These are phyloP conservation scores for Cordyceps javanica DNA, from an alignment of 2,329 filamentous ascomycete species.

Conservation along the genomic window DNA sequence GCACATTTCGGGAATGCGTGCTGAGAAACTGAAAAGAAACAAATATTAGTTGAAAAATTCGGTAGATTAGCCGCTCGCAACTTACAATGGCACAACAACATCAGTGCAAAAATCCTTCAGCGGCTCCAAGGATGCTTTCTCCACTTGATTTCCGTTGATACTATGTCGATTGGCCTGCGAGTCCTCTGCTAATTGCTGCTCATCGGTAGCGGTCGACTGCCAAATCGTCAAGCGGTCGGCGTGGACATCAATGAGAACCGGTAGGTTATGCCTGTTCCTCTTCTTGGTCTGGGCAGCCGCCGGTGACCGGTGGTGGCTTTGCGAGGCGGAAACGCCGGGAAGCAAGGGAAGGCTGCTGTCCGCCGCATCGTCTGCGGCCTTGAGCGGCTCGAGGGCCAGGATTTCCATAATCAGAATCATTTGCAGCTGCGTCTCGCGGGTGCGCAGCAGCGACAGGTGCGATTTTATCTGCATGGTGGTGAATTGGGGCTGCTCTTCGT, in stretches of 20 bases:
- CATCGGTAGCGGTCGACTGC: constrained; percentile 67
- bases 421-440: constrained; percentile 73
- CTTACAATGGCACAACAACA: constrained; percentile 73
- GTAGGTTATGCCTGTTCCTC: constrained; percentile 56
- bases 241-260: constrained; percentile 62
- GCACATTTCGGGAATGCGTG: constrained; percentile 67
- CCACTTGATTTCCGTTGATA: constrained; percentile 30
- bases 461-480: constrained; percentile 51
- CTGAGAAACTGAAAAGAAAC: constrained; percentile 58
- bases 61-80: neutral
- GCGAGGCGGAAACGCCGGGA: constrained; percentile 29
- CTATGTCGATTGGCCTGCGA: constrained; percentile 33
- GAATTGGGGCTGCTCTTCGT: constrained; percentile 42
- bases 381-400: constrained; percentile 58
- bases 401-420: constrained; percentile 75
- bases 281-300: constrained; percentile 40
- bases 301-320: constrained; percentile 27
- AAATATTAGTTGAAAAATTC: constrained; percentile 26
- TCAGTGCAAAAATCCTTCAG: constrained; percentile 73
- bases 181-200: constrained; percentile 44
- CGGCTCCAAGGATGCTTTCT: constrained; percentile 50
- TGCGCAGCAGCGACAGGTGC: constrained; percentile 59
- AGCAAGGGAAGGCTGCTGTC: constrained; percentile 43
- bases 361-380: constrained; percentile 32
- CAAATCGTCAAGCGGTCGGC: constrained; percentile 77